phyloP scores from a whole-genome alignment of 2,329 filamentous ascomycete genomes.

The Xylaria sp. region DNA sequence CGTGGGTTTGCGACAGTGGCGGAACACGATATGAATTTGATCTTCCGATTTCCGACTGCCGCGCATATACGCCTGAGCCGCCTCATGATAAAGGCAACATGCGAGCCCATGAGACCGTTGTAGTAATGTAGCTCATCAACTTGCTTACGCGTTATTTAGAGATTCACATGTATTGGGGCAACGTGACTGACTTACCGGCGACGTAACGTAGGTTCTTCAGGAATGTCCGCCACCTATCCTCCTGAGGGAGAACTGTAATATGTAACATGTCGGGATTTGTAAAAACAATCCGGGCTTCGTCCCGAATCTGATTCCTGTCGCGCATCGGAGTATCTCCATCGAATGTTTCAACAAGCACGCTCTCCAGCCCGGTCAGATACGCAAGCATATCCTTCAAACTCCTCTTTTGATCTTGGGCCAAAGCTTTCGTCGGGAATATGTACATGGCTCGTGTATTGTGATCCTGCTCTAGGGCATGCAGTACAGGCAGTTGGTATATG shows the following conservation, averaged over 20 bases:
- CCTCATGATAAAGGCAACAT: slow-evolving; percentile 94
- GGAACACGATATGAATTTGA: slow-evolving; percentile 94
- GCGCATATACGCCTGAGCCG: slow-evolving; percentile 85
- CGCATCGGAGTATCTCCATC: slow-evolving; percentile 91
- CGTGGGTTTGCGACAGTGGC: slow-evolving; percentile 93
- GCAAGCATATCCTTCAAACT: slow-evolving; percentile 83
- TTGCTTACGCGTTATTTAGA: slow-evolving; percentile 15
- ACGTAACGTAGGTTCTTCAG: slow-evolving; percentile 89
- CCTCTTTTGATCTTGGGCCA: slow-evolving; percentile 91
- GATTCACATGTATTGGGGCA: slow-evolving; percentile 25
- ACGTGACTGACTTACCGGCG: slow-evolving; percentile 55
- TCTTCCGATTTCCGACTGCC: slow-evolving; percentile 79
- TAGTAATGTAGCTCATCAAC: slow-evolving; percentile 94
- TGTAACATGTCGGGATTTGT: slow-evolving; percentile 99
- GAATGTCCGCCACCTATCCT: slow-evolving; percentile 85
- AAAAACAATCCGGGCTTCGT: slow-evolving; percentile 90
- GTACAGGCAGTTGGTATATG: slow-evolving; percentile 94
- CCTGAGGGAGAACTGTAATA: slow-evolving; percentile 88
- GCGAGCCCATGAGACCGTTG: slow-evolving; percentile 90
- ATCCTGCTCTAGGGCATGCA: slow-evolving; percentile 83
- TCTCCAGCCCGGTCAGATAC: slow-evolving; percentile 77
- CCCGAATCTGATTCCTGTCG: slow-evolving; percentile 77
- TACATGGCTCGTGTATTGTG: slow-evolving; percentile 84
- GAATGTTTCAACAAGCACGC: slow-evolving; percentile 85
- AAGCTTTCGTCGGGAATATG: slow-evolving; percentile 95